Conservation (phyloP, 768 basidiomycete species). For the Gautieria morchelliformis region DNA sequence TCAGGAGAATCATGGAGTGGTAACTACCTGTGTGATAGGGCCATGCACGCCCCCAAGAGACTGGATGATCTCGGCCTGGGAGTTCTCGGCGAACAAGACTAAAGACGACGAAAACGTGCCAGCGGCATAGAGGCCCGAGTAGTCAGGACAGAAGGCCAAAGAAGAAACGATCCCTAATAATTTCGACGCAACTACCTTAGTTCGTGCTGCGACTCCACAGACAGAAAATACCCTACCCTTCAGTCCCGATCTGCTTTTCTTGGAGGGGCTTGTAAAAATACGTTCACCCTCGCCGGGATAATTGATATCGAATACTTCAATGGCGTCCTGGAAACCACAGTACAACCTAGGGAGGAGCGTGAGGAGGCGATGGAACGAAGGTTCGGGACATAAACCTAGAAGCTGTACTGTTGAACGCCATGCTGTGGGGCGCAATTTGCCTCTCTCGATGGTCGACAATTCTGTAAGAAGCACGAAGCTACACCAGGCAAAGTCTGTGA, state of each 20-base stretch:
- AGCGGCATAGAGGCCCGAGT: slow-evolving; percentile 63
- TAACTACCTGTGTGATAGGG: slow-evolving; percentile 23
- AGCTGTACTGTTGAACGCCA: slow-evolving; percentile 65
- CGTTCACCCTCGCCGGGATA: slow-evolving; percentile 67
- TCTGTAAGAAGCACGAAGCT: slow-evolving; percentile 86
- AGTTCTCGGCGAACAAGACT: slow-evolving; percentile 55
- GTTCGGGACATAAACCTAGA: slow-evolving; percentile 37
- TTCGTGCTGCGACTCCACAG: neutral
- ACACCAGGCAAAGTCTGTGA: slow-evolving; percentile 5
- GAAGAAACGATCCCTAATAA: slow-evolving; percentile 74
- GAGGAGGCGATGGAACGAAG: neutral
- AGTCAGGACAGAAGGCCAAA: slow-evolving; percentile 64
- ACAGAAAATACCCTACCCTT: slow-evolving; percentile 46
- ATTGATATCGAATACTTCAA: slow-evolving; percentile 75
- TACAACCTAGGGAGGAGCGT: slow-evolving; percentile 45
- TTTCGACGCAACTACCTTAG: slow-evolving; percentile 5
- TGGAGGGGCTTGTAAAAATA: slow-evolving; percentile 57
- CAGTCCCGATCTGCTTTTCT: slow-evolving; percentile 75
- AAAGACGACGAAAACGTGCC: slow-evolving; percentile 64
- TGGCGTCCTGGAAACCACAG: slow-evolving; percentile 78
- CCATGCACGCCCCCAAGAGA: slow-evolving; percentile 50
- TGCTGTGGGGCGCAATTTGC: slow-evolving; percentile 74
- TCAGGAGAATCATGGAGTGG: neutral
- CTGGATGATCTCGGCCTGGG: slow-evolving; percentile 42
- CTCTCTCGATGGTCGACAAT: slow-evolving; percentile 94